Percentiles rank a stretch among this genome's conserved stretches.
Conservation (phyloP, 2,329 filamentous ascomycete genomes). For the Bipolaris bicolor region DNA sequence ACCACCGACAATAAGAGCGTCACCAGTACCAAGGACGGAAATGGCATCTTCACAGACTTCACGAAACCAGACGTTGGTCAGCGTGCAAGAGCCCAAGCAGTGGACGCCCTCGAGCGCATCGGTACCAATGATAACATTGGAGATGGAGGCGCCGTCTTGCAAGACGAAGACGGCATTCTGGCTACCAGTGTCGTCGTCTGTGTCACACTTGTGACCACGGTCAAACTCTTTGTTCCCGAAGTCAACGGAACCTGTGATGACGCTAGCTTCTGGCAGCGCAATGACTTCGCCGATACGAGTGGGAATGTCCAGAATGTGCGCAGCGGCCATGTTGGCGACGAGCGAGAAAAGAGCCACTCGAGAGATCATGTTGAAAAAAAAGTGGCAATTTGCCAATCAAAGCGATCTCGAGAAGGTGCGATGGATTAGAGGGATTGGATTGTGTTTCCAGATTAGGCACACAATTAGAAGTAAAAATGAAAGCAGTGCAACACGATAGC, state of each 20-base stretch:
- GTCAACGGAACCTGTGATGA: slow-evolving; percentile 30
- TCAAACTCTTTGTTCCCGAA: slow-evolving; percentile 32
- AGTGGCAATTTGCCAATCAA: background rate
- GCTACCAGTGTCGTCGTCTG: slow-evolving; percentile 32
- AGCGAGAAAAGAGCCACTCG: slow-evolving; percentile 29
- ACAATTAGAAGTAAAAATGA: background rate
- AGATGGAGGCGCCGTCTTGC: slow-evolving; percentile 56
- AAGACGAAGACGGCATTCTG: slow-evolving; percentile 59
- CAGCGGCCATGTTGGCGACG: slow-evolving; percentile 33
- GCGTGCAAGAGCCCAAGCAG: slow-evolving; percentile 56
- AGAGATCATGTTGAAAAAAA: slow-evolving; percentile 25
- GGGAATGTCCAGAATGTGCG: slow-evolving; percentile 44
- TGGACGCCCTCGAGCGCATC: slow-evolving; percentile 59
- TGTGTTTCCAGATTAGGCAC: slow-evolving; percentile 4
- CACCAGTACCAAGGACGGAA: slow-evolving; percentile 34
- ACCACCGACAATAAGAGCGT: slow-evolving; percentile 46
- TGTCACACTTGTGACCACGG: slow-evolving; percentile 29
- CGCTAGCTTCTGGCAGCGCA: slow-evolving; percentile 34
- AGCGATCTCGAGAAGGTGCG: background rate
- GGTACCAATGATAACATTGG: slow-evolving; percentile 62
- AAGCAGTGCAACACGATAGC: slow-evolving; percentile 1
- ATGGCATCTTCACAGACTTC: slow-evolving; percentile 45
- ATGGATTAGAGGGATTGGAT: background rate
- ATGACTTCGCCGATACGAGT: slow-evolving; percentile 36
- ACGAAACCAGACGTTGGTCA: slow-evolving; percentile 43